phyloP scores from a whole-genome alignment of 805 yeast genomes.

The Zygoascus flipseniorum region DNA sequence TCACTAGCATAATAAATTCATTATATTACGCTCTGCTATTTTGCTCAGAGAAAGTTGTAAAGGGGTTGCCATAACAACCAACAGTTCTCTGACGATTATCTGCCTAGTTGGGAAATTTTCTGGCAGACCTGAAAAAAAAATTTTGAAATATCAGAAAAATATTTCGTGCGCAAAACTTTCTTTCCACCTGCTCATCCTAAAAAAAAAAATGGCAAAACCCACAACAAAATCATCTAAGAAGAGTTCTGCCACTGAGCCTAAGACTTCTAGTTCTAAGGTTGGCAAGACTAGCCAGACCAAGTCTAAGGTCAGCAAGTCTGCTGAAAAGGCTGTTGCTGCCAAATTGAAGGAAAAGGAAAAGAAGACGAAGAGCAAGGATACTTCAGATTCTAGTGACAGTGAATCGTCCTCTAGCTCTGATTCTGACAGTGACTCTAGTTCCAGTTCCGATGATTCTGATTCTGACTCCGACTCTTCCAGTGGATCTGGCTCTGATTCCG shows the following conservation, averaged over 20 bases:
- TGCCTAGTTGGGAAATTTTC: not conserved
- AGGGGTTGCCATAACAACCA: not conserved
- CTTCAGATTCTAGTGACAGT: constrained; percentile 3
- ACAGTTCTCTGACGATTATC: not conserved
- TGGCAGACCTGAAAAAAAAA: not conserved
- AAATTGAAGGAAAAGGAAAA: constrained; percentile 32
- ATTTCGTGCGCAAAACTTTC: not conserved
- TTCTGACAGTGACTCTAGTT: constrained; percentile 26
- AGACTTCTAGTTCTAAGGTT: constrained; percentile 24
- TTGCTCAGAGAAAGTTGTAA: not conserved
- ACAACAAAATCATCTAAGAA: constrained; percentile 3
- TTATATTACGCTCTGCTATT: not conserved
- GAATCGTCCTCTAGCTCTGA: constrained; percentile 14
- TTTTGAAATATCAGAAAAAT: not conserved
- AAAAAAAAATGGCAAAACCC: constrained; percentile 12
- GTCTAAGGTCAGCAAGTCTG: constrained; percentile 8
- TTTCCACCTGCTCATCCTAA: not conserved
- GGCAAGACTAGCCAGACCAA: constrained; percentile 8
- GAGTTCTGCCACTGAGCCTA: constrained; percentile 16
- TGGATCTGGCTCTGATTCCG: constrained; percentile 12
- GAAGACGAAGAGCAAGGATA: constrained; percentile 23
- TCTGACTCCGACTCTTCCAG: constrained; percentile 17
- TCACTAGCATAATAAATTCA: not conserved
- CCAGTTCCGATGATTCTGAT: constrained; percentile 21
- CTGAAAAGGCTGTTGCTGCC: constrained; percentile 30